Conservation (phyloP, 768 basidiomycete genomes). For the Kwoniella sp. region DNA sequence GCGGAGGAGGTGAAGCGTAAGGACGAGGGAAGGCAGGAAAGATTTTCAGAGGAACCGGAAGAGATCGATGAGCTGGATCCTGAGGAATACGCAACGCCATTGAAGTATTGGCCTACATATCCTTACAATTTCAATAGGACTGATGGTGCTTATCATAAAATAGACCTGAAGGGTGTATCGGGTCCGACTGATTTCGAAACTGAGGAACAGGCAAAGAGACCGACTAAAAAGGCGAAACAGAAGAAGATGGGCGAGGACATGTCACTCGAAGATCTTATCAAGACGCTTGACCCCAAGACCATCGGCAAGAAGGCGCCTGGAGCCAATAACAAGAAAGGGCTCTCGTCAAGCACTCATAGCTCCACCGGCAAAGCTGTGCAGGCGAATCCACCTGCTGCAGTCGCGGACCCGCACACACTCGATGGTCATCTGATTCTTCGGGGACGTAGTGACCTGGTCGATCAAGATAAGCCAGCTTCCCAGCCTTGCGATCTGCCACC, state of each 20-base stretch:
- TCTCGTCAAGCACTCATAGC: no score
- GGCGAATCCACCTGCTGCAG: background rate
- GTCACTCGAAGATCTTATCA: background rate
- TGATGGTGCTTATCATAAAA: background rate
- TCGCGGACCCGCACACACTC: background rate
- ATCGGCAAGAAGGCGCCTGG: conserved; percentile 1
- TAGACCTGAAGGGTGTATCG: background rate
- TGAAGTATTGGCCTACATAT: background rate
- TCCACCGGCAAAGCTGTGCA: no score
- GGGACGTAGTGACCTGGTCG: conserved; percentile 3
- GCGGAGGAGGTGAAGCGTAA: background rate
- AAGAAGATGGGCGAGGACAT: background rate
- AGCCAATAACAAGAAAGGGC: no score
- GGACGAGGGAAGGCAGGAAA: background rate
- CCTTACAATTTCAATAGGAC: background rate
- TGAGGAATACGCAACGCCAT: background rate
- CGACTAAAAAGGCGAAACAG: background rate
- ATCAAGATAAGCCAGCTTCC: background rate
- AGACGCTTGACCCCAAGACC: background rate
- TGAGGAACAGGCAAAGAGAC: background rate
- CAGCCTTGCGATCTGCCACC: background rate
- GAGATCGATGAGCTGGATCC: conserved; percentile 2
- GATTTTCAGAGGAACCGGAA: background rate
- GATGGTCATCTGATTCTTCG: conserved; percentile 1
- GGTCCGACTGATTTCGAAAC: background rate